Evolutionary conservation across 2,329 filamentous ascomycete genomes (phyloP).

Genomic region (Cryphonectria nitschkei): DNA sequence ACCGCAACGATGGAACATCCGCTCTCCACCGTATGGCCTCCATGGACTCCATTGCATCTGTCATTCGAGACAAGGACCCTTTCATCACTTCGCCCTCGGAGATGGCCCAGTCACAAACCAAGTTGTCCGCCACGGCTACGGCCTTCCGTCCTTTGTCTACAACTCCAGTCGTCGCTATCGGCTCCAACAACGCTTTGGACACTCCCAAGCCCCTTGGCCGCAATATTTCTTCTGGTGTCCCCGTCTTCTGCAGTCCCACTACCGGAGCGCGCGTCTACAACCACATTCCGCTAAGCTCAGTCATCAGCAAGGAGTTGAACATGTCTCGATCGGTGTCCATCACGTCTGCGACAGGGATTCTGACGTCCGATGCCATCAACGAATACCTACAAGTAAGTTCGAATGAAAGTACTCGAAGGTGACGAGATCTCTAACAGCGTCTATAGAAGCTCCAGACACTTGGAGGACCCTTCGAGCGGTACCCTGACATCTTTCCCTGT

Average conservation of each 20-base stretch:
- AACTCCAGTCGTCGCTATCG: conserved; percentile 32
- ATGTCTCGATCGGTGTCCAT: conserved; percentile 52
- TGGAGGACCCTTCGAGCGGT: conserved; percentile 43
- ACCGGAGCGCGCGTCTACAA: conserved; percentile 25
- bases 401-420: too few species aligned
- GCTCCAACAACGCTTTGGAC: conserved; percentile 25
- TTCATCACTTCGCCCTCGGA: conserved; percentile 50
- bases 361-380: conserved; percentile 46
- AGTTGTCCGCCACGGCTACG: conserved; percentile 67
- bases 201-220: conserved; percentile 21
- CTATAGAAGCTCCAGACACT: conserved; percentile 45
- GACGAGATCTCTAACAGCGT: conserved; percentile 27
- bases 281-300: conserved; percentile 37
- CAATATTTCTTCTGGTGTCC: conserved; percentile 15
- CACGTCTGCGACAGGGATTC: conserved; percentile 36
- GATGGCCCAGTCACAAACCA: conserved; percentile 43
- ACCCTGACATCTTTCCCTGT: conserved; percentile 40
- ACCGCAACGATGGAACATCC: background rate
- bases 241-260: conserved; percentile 30
- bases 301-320: conserved; percentile 50
- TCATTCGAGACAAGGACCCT: conserved; percentile 52
- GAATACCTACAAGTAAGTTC: conserved; percentile 49
- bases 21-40: conserved; percentile 21
- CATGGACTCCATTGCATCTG: conserved; percentile 34
- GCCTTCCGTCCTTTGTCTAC: conserved; percentile 58